Evolutionary conservation across 1,139 yeast genomes (phyloP).

Genomic region (Kurtzmaniella quercitrusa): DNA sequence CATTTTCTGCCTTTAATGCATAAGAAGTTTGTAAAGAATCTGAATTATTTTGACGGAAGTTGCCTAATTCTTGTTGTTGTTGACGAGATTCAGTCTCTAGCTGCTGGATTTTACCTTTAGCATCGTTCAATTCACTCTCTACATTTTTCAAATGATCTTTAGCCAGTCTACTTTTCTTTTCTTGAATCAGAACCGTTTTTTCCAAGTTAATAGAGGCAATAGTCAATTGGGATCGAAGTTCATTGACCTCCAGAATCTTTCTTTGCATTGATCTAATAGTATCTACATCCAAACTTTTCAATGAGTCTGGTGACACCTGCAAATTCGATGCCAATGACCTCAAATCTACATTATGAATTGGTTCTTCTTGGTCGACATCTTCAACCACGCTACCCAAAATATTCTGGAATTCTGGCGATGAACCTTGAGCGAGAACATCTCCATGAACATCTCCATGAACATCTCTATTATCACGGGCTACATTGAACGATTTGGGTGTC

Average conservation of each 20-base stretch:
- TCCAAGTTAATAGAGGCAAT: constrained; percentile 52
- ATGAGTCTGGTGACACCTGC: neutral
- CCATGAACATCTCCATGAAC: neutral
- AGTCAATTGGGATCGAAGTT: constrained; percentile 47
- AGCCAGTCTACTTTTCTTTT: constrained; percentile 17
- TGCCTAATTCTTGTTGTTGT: constrained; percentile 9
- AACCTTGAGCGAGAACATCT: constrained; percentile 2
- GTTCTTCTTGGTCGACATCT: constrained; percentile 9
- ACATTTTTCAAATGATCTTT: constrained; percentile 21
- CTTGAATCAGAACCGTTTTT: constrained; percentile 39
- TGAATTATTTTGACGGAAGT: constrained; percentile 19
- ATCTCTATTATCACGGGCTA: constrained; percentile 29
- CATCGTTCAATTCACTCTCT: constrained; percentile 23
- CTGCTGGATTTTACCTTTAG: constrained; percentile 22
- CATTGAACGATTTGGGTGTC: constrained; percentile 41
- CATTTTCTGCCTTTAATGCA: constrained; percentile 11
- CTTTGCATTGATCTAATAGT: constrained; percentile 33
- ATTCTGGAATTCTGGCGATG: constrained; percentile 3
- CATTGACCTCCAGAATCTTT: constrained; percentile 46
- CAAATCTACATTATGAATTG: neutral
- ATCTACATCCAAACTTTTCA: constrained; percentile 4
- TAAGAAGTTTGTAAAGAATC: constrained; percentile 18
- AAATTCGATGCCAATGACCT: neutral
- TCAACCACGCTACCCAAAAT: constrained; percentile 4
- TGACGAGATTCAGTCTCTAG: constrained; percentile 21